A percentile compares a stretch with the other conserved stretches of the same genome.
Evolutionary conservation across 345 rosid genomes (phyloP).

Genomic region (Syzygium grande): DNA sequence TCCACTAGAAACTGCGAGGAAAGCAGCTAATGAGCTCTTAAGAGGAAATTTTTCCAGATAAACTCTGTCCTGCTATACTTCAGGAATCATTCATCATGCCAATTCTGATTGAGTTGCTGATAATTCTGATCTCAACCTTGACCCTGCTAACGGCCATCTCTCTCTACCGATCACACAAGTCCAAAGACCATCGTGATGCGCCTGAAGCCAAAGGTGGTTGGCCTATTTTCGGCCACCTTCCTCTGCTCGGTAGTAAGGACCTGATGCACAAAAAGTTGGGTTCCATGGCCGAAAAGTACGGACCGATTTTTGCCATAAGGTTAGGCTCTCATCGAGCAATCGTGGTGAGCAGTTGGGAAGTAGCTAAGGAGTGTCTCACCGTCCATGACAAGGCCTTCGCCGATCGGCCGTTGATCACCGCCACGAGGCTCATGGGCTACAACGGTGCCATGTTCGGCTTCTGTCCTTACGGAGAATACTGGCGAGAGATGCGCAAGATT

Average conservation of each 20-base stretch:
- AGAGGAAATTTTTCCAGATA: neutral
- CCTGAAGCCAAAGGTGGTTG: slow-evolving; percentile 27
- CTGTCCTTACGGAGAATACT: slow-evolving; percentile 26
- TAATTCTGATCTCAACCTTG: neutral
- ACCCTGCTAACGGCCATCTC: neutral
- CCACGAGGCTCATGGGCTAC: slow-evolving; percentile 21
- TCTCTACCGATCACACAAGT: neutral
- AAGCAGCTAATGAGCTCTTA: neutral
- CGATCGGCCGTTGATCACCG: slow-evolving; percentile 6
- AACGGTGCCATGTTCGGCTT: slow-evolving; percentile 30
- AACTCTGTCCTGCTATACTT: neutral
- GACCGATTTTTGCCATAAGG: slow-evolving; percentile 18
- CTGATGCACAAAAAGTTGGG: slow-evolving; percentile 9
- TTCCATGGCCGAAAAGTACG: slow-evolving; percentile 23
- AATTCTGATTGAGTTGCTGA: neutral
- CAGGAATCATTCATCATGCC: neutral
- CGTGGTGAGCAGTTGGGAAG: slow-evolving; percentile 19
- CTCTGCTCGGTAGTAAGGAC: slow-evolving; percentile 12
- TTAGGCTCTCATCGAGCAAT: slow-evolving; percentile 17
- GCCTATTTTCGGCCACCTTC: slow-evolving; percentile 40
- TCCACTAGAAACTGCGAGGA: neutral
- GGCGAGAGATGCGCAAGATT: slow-evolving; percentile 32
- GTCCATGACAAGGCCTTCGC: slow-evolving; percentile 17
- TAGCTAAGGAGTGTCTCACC: slow-evolving; percentile 23
- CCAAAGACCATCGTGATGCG: neutral